Conservation (phyloP, 2,329 filamentous ascomycete genomes). For the Fusarium sp. region DNA sequence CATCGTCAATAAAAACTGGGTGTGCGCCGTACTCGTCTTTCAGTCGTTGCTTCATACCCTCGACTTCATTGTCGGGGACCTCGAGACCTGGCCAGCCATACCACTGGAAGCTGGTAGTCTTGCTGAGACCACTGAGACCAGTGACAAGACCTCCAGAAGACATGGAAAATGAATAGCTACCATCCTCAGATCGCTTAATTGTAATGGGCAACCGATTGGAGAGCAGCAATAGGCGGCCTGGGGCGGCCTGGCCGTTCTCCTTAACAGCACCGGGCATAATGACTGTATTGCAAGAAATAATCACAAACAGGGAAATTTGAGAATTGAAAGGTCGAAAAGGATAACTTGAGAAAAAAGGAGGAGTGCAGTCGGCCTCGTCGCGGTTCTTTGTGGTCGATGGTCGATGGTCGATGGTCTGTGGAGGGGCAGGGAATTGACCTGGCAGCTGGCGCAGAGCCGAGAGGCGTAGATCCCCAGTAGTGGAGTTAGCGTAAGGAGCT, state of each 20-base stretch:
- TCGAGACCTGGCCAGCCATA: slow-evolving; percentile 98
- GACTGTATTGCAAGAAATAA: not conserved
- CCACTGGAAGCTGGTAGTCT: slow-evolving; percentile 96
- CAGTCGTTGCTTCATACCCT: slow-evolving; percentile 78
- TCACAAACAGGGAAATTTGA: not conserved
- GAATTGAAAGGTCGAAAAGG: slow-evolving; percentile 1
- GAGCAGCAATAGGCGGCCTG: slow-evolving; percentile 78
- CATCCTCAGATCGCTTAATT: slow-evolving; percentile 92
- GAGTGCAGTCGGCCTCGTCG: slow-evolving; percentile 28
- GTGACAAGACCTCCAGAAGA: slow-evolving; percentile 96
- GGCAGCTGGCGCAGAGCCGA: slow-evolving; percentile 36
- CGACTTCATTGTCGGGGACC: slow-evolving; percentile 85
- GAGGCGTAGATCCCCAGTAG: slow-evolving; percentile 43
- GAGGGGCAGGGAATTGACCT: slow-evolving; percentile 45
- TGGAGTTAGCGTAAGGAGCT: slow-evolving; percentile 47
- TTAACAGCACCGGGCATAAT: slow-evolving; percentile 54
- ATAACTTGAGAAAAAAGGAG: slow-evolving; percentile 3
- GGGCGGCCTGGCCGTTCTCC: slow-evolving; percentile 49
- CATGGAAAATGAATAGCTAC: slow-evolving; percentile 93
- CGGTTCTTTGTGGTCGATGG: slow-evolving; percentile 33
- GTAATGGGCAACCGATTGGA: slow-evolving; percentile 97
- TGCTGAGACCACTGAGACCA: slow-evolving; percentile 89
- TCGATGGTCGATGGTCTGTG: slow-evolving; percentile 39
- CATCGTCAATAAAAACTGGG: slow-evolving; percentile 92
- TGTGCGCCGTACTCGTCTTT: slow-evolving; percentile 90